Evolutionary conservation across 345 rosid genomes (phyloP), one percentile per base, ranked within the genome.

Genomic region (Syzygium aromaticum): DNA sequence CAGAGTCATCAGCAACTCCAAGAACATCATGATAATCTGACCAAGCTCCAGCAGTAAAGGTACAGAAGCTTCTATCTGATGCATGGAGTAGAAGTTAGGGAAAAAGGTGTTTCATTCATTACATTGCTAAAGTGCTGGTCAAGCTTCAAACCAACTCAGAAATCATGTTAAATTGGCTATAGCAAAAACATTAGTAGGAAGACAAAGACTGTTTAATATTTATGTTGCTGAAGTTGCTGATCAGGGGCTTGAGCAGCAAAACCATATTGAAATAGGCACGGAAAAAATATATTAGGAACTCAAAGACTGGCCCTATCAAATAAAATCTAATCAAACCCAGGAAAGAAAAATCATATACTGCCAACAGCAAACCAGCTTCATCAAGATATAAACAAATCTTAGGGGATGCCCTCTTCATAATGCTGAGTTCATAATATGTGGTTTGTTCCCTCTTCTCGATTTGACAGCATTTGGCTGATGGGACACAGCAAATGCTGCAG

Each of bases 1-100:
- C 96, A 56, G 86, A 87, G 89, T 93, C 96, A 91, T 95, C 96
- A 87, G 89, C 89, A 73, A 96, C 89, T 91, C 98, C 98, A 89
- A 98, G 96, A 88, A 96, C 90, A 92, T 95, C 95, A 87, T 94
- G 97, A 87, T 91, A 87, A 90, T 93, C 99, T 13, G 98, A 96
- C 99, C 99, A 98, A 83, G 92, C 94, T 90, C 99, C 98, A 89
- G 87, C 91, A 77, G 91, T 90, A 91, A 93, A 95, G 56, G 93
- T 89, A 89, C 92, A 89, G 85, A 86, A 90, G 86, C 89, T 86
- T 86, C 89, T 85, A 87, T 94, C 99, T 97, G 92, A 86, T 73
- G 86, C 78, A 89, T 85, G 86, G 85, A 89, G 88, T 73, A 90
- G 22, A 92, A 88, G 73, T 90, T 57, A 86, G 59, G 21, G 86